phyloP scores from a whole-genome alignment of 1,139 yeast species.

The Hansenula sp. region DNA sequence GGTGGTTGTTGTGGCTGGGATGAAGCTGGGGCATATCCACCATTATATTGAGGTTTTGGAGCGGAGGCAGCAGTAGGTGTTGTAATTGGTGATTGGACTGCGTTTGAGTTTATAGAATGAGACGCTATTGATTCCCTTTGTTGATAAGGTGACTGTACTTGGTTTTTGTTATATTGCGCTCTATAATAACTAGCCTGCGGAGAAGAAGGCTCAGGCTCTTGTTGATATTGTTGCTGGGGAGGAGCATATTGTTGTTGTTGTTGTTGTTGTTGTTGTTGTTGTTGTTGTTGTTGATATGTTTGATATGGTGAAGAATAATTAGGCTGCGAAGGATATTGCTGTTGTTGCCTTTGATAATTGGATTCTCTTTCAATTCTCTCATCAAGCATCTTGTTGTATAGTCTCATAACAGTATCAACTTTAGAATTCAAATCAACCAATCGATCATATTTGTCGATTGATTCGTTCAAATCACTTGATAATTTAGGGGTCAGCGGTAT shows the following conservation, averaged over 20 bases:
- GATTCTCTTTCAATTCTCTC: constrained; percentile 38
- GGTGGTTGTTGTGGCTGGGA: constrained; percentile 1
- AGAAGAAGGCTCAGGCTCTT: neutral
- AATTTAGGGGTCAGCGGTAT: constrained; percentile 71
- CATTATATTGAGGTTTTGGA: neutral
- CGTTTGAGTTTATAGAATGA: neutral
- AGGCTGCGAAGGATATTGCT: constrained; percentile 2
- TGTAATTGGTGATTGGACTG: neutral
- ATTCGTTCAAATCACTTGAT: constrained; percentile 57
- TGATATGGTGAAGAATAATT: constrained; percentile 1
- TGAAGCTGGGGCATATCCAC: neutral
- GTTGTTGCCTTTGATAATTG: constrained; percentile 9
- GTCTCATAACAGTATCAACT: constrained; percentile 69
- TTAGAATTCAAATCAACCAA: constrained; percentile 80
- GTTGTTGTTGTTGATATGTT: constrained; percentile 3
- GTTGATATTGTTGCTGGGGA: constrained; percentile 1
- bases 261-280: constrained; percentile 6
- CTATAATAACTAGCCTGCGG: constrained; percentile 3
- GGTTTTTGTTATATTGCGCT: constrained; percentile 3
- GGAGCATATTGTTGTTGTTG: neutral
- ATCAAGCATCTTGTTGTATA: constrained; percentile 79
- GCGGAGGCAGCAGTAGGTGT: neutral
- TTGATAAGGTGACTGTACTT: constrained; percentile 5
- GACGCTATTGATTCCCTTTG: neutral
- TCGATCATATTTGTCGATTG: constrained; percentile 64